Base-by-base conservation (phyloP, 2,329 filamentous ascomycete species). In the Aspergillus flavus region DNA sequence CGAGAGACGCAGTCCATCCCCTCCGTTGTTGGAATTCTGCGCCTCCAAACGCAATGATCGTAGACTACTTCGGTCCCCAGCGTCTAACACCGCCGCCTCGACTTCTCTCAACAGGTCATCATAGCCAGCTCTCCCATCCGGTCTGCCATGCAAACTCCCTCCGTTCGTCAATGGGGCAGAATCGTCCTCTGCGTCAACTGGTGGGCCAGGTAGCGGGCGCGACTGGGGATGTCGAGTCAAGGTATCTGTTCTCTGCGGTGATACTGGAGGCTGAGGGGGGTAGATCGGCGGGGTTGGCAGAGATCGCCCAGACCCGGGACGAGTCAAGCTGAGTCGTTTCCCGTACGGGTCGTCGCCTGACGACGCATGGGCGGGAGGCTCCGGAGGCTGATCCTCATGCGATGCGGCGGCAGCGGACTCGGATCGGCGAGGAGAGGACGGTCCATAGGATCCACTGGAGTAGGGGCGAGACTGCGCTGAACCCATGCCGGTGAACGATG, bases 101-200 rank as follows among this genome's bases (percentile, higher is more conserved):
- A 89, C 82, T 67, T 88, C 81, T 58, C 82, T 80, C 69, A 86
- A 86, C 10, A 89, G 73, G 50, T 87, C 85, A 58, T 88, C 85
- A 70, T 86, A 84, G 23, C 74, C 79, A 53, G 77, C 59, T 7
- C 72, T 68, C 55, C 76, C 78, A 55, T 80, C 79, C 19, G 79
- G 77, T 46, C 79, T 77, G 32, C 76, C 75, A 61, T 73, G 71
- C 14, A 72, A 71, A 68, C 67, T 66, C 54, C 65, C 67, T 10
- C 71, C 69, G 58, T 71, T 73, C 9, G 64, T 59, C 52, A 50
- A 26, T 50, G 59, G 72, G 68, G 57, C 64, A 66, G 68, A 63
- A 50, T 70, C 70, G 4, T 58, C 28, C 26, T 83, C 81, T 3
- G 78, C 78, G 34, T 84, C 83, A 45, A 79, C 70, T 1, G 86